Conservation (phyloP, 192 early-diverging fungal genomes). For the Linderina pennispora region DNA sequence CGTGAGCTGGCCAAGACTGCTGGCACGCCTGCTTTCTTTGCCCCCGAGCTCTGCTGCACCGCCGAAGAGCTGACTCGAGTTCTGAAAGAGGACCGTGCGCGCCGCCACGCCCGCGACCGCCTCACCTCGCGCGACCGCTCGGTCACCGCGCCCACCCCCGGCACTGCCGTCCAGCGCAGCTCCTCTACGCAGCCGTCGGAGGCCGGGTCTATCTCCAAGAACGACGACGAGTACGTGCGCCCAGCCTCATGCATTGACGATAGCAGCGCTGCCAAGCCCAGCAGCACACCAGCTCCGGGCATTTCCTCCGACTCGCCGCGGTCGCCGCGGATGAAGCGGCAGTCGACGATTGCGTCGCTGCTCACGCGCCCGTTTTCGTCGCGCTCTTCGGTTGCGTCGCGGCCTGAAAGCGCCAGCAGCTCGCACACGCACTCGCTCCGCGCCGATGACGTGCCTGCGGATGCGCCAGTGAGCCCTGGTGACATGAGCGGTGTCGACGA, state of each 20-base stretch:
- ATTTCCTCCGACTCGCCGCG: not conserved
- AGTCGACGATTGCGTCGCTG: conserved; percentile 36
- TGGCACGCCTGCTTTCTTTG: conserved; percentile 96
- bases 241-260: conserved; percentile 29
- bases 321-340: conserved; percentile 22
- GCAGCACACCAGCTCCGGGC: not conserved
- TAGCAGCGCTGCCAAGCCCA: not conserved
- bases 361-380: conserved; percentile 38
- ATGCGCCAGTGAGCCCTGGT: too few relatives aligned
- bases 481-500: conserved; percentile 14
- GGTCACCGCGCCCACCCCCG: conserved; percentile 7
- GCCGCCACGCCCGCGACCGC: conserved; percentile 6
- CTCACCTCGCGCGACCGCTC: conserved; percentile 13
- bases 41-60: conserved; percentile 89
- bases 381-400: conserved; percentile 13
- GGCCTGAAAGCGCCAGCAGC: conserved; percentile 8
- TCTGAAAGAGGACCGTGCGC: conserved; percentile 18
- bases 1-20: conserved; percentile 90
- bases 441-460: conserved; percentile 1
- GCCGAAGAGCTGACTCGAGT: conserved; percentile 38
- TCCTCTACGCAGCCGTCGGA: not conserved
- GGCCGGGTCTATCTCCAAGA: not conserved
- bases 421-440: conserved; percentile 2
- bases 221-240: conserved; percentile 1
- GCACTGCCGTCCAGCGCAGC: conserved; percentile 2